Conservation (phyloP, 2,329 filamentous ascomycete species). For the Stagonosporopsis vannaccii region DNA sequence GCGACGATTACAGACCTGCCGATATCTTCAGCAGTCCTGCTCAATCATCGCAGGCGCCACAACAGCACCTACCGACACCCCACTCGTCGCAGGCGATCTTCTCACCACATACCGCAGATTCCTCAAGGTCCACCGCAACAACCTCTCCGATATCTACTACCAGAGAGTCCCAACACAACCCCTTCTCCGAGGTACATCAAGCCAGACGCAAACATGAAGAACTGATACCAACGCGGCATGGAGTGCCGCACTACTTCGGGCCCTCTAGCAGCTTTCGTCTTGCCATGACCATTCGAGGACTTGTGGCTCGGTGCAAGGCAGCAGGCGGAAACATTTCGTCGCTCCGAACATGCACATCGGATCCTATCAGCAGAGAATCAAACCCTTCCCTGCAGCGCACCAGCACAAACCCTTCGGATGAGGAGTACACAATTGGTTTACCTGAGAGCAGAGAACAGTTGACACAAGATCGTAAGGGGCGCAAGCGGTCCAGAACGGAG, state of each 20-base stretch:
- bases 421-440: constrained; percentile 24
- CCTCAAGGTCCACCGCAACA: constrained; percentile 15
- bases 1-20: constrained; percentile 35
- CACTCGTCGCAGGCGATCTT: constrained; percentile 2
- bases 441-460: constrained; percentile 6
- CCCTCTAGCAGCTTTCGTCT: constrained; percentile 38
- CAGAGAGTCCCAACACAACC: constrained; percentile 22
- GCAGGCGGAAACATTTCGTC: constrained; percentile 19
- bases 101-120: constrained; percentile 14
- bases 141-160: constrained; percentile 18
- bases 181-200: constrained; percentile 25
- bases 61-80: constrained; percentile 15
- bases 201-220: constrained; percentile 22
- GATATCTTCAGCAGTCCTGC: constrained; percentile 31
- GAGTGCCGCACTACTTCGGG: constrained; percentile 38
- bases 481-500: constrained; percentile 28
- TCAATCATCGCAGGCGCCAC: constrained; percentile 7
- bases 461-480: constrained; percentile 13
- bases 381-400: constrained; percentile 15
- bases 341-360: constrained; percentile 12
- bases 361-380: constrained; percentile 11
- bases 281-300: constrained; percentile 28
- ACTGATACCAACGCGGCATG: constrained; percentile 27
- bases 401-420: constrained; percentile 29
- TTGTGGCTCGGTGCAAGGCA: constrained; percentile 33